These are phyloP conservation scores for Rubus parviflorus DNA, from an alignment of 306 rosid species.

Conservation along the genomic window DNA sequence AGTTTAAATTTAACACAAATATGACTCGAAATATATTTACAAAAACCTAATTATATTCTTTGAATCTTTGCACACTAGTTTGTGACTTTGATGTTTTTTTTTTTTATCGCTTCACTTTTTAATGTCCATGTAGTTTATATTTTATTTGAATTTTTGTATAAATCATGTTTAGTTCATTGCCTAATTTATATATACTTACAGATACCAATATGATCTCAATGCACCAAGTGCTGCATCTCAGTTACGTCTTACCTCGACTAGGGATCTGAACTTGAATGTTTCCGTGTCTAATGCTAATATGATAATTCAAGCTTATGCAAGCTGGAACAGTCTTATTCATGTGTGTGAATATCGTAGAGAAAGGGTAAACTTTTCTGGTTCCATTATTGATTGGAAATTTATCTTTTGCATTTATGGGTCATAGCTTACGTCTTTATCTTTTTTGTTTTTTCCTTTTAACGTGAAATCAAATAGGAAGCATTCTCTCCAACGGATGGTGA, in stretches of 20 bases:
- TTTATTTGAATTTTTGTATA: background rate
- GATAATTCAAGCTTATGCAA: slow-evolving; percentile 98
- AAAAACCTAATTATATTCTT: background rate
- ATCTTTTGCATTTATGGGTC: slow-evolving; percentile 4
- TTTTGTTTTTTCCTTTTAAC: slow-evolving; percentile 1
- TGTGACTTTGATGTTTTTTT: background rate
- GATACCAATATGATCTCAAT: slow-evolving; percentile 79
- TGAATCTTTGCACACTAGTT: background rate
- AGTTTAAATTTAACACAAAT: background rate
- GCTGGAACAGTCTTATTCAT: slow-evolving; percentile 83
- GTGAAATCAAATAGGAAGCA: slow-evolving; percentile 45
- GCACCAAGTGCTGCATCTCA: slow-evolving; percentile 89
- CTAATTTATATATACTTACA: slow-evolving; percentile 27
- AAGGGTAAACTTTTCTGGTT: slow-evolving; percentile 43
- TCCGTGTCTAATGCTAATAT: slow-evolving; percentile 90
- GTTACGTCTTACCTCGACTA: slow-evolving; percentile 79
- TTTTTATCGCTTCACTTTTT: background rate
- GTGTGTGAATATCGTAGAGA: slow-evolving; percentile 50
- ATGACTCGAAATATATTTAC: background rate
- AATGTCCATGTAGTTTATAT: background rate
- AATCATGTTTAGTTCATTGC: background rate
- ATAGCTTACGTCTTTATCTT: slow-evolving; percentile 9
- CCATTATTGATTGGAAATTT: slow-evolving; percentile 17
- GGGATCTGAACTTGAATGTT: slow-evolving; percentile 88
- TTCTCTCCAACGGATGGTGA: slow-evolving; percentile 65